Evolutionary conservation across 2,329 filamentous ascomycete species (phyloP).

Genomic region (Neofusicoccum umdonicola): DNA sequence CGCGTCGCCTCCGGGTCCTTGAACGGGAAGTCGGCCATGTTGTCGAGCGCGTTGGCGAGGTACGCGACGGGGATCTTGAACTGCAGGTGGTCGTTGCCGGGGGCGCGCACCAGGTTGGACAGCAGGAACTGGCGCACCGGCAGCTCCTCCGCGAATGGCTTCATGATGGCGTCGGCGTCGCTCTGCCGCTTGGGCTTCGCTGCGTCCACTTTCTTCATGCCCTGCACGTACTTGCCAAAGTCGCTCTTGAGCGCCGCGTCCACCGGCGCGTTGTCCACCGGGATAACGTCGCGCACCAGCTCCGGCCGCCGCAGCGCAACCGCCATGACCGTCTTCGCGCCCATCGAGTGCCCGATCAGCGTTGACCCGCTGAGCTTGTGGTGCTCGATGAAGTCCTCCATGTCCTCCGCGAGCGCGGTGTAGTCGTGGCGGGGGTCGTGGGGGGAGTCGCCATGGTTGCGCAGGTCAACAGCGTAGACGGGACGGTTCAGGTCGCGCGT

Average conservation of each 20-base stretch:
- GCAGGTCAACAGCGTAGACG: slow-evolving; percentile 82
- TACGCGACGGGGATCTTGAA: slow-evolving; percentile 78
- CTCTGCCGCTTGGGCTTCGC: slow-evolving; percentile 65
- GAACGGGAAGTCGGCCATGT: slow-evolving; percentile 88
- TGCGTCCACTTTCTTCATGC: slow-evolving; percentile 78
- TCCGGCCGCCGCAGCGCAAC: slow-evolving; percentile 71
- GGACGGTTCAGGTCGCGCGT: slow-evolving; percentile 76
- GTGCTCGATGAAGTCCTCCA: slow-evolving; percentile 71
- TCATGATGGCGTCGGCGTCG: slow-evolving; percentile 77
- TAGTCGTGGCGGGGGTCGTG: slow-evolving; percentile 79
- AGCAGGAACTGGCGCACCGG: slow-evolving; percentile 87
- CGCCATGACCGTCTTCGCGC: slow-evolving; percentile 89
- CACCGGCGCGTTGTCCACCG: slow-evolving; percentile 90
- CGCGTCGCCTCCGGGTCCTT: slow-evolving; percentile 64
- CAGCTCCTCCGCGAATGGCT: slow-evolving; percentile 57
- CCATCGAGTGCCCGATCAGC: slow-evolving; percentile 94
- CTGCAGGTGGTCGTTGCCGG: slow-evolving; percentile 56
- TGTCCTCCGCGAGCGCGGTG: slow-evolving; percentile 74
- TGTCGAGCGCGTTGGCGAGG: slow-evolving; percentile 64
- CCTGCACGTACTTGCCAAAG: slow-evolving; percentile 78
- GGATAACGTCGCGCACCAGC: slow-evolving; percentile 67
- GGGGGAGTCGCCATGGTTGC: slow-evolving; percentile 90
- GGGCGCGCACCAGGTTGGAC: slow-evolving; percentile 69
- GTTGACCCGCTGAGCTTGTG: slow-evolving; percentile 69
- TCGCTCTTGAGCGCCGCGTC: slow-evolving; percentile 71